These are phyloP conservation scores for Penicillium oxalicum DNA, from an alignment of 2,329 filamentous ascomycete genomes.

Conservation along the genomic window DNA sequence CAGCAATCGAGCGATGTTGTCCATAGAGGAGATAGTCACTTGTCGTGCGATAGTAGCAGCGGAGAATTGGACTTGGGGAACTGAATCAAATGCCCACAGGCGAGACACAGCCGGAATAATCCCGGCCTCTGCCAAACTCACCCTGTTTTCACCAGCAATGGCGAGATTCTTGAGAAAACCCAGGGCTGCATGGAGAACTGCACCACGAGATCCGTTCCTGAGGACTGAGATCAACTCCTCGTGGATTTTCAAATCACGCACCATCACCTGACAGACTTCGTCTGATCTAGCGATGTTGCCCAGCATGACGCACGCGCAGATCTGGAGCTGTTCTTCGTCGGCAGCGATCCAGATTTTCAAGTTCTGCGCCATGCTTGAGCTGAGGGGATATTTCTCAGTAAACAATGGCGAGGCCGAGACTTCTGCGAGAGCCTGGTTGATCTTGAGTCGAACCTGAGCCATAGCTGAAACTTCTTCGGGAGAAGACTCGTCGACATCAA, in stretches of 20 bases:
- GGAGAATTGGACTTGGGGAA: slow-evolving; percentile 42
- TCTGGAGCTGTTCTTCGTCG: slow-evolving; percentile 39
- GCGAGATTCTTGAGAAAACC: slow-evolving; percentile 46
- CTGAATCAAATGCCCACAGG: slow-evolving; percentile 38
- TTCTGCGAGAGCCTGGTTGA: slow-evolving; percentile 39
- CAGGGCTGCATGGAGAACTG: slow-evolving; percentile 40
- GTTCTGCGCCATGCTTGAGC: slow-evolving; percentile 30
- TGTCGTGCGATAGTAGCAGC: slow-evolving; percentile 39
- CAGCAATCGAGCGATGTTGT: slow-evolving; percentile 36
- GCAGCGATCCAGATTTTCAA: slow-evolving; percentile 38
- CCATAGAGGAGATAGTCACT: slow-evolving; percentile 32
- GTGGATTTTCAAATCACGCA: slow-evolving; percentile 37
- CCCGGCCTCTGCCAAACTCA: slow-evolving; percentile 34
- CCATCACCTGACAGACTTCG: slow-evolving; percentile 38
- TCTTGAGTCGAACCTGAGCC: slow-evolving; percentile 31
- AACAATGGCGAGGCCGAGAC: slow-evolving; percentile 37
- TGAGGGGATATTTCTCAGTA: slow-evolving; percentile 34
- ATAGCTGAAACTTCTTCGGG: slow-evolving; percentile 32
- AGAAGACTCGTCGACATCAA: slow-evolving; percentile 21
- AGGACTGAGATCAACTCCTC: slow-evolving; percentile 37
- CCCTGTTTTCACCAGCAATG: slow-evolving; percentile 39
- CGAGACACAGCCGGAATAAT: slow-evolving; percentile 35
- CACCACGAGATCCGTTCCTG: slow-evolving; percentile 32
- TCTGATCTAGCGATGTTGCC: slow-evolving; percentile 45
- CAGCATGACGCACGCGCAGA: slow-evolving; percentile 44